Evolutionary conservation across 2,329 filamentous ascomycete genomes (phyloP), one percentile per base, ranked within the genome.

Genomic region (Hypoxylon sp.): DNA sequence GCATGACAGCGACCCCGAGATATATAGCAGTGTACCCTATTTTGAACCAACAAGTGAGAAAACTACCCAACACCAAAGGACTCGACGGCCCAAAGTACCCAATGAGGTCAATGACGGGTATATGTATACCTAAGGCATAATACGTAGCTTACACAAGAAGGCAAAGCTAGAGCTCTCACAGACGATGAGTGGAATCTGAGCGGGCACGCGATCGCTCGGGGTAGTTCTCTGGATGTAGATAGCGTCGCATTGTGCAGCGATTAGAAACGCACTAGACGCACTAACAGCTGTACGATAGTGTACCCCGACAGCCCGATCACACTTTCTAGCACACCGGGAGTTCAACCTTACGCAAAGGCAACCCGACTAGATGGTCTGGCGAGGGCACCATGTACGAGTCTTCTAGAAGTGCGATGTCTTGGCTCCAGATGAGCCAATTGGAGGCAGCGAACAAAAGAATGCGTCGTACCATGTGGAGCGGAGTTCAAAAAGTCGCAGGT

Each of bases 341-440:
- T 29, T 11, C 19, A 51, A 53, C 33, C 37, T 52, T 59, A 35
- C 13, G 29, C 55, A 31, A 61, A 46, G 33, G 44, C 11, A 59
- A 63, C 61, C 60, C 62, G 44, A 63, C 48, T 46, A 61, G 44
- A 52, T 24, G 62, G 65, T 57, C 46, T 47, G 26, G 22, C 53
- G 67, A 64, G 50, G 31, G 55, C 35, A 19, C 17, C 19, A 47
- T 48, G 68, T 62, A 66, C 24, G 50, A 68, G 50, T 35, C 52
- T 70, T 67, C 68, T 60, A 70, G 68, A 70, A 70, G 61, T 57
- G 62, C 33, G 50, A 52, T 63, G 65, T 71, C 68, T 71, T 63
- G 47, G 54, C 53, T 55, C 33, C 17, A 44, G 46, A 35, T 14
- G 54, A 31, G 17, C 62, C 58, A 59, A 62, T 63, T 31, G 14